These are phyloP conservation scores for Funneliformis mosseae DNA, from an alignment of 192 early-diverging fungal species.

Conservation along the genomic window DNA sequence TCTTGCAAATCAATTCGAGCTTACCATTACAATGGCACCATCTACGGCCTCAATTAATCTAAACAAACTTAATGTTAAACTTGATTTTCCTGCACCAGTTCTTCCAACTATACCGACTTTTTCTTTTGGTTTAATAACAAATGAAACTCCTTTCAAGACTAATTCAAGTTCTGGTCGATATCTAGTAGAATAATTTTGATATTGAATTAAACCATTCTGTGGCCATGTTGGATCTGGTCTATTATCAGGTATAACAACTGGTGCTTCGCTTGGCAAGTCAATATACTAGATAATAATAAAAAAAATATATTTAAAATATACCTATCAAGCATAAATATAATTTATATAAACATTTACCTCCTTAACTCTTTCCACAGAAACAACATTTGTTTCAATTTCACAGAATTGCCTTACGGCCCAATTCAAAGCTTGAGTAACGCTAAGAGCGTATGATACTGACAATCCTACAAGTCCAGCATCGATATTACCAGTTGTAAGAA, in stretches of 20 bases:
- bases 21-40: slow-evolving; percentile 51
- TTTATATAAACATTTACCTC: slow-evolving; percentile 42
- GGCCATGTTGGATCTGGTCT: slow-evolving; percentile 73
- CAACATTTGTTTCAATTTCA: slow-evolving; percentile 77
- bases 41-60: slow-evolving; percentile 53
- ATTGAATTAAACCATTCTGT: slow-evolving; percentile 69
- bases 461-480: slow-evolving; percentile 75
- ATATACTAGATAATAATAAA: slow-evolving; percentile 72
- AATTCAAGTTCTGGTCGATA: slow-evolving; percentile 81
- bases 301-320: slow-evolving; percentile 37
- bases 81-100: slow-evolving; percentile 56
- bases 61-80: slow-evolving; percentile 56
- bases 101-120: slow-evolving; percentile 82
- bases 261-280: slow-evolving; percentile 78
- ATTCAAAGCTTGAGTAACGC: slow-evolving; percentile 80
- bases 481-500: slow-evolving; percentile 53
- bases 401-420: slow-evolving; percentile 88
- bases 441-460: slow-evolving; percentile 67
- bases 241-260: slow-evolving; percentile 63
- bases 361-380: slow-evolving; percentile 75
- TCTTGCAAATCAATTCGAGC: neutral
- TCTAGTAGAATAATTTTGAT: slow-evolving; percentile 75
- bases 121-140: slow-evolving; percentile 39
- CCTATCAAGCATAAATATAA: neutral
- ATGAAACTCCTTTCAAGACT: slow-evolving; percentile 58